Conservation (phyloP, 257 asterid species). For the Nicotiana tomentosiformis region DNA sequence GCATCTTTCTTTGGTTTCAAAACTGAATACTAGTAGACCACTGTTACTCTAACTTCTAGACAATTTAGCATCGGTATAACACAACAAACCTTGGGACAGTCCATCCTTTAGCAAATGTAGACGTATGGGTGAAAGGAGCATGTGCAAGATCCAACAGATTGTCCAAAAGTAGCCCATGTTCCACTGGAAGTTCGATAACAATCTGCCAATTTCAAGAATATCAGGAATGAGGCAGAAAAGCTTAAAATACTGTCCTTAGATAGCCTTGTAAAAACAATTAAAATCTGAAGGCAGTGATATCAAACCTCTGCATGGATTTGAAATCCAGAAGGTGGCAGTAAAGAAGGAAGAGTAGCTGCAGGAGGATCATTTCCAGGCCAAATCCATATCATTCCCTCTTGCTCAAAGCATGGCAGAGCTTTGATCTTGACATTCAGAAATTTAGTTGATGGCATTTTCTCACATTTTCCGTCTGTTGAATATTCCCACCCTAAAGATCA, state of each 20-base stretch:
- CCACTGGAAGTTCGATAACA: conserved; percentile 93
- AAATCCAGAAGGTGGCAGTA: conserved; percentile 80
- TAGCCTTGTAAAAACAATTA: not conserved
- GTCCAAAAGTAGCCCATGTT: conserved; percentile 87
- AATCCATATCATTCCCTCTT: conserved; percentile 93
- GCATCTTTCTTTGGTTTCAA: not conserved
- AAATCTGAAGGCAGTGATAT: not conserved
- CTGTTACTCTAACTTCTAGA: not conserved
- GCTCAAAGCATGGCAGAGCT: conserved; percentile 87
- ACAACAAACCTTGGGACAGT: conserved; percentile 67
- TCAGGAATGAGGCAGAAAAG: conserved; percentile 6
- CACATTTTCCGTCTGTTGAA: conserved; percentile 81
- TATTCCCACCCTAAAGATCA: conserved; percentile 82
- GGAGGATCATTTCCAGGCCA: conserved; percentile 98
- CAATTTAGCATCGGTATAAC: not conserved
- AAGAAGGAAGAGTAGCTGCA: conserved; percentile 64
- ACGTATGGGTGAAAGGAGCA: conserved; percentile 95
- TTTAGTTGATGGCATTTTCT: conserved; percentile 96
- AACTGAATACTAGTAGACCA: not conserved
- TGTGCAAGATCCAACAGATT: conserved; percentile 97
- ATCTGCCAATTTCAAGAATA: conserved; percentile 41
- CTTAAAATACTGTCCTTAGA: not conserved
- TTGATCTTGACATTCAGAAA: conserved; percentile 56
- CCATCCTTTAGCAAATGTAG: conserved; percentile 98
- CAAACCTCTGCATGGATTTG: conserved; percentile 91